Evolutionary conservation across 176 grass and related monocot species (phyloP), one percentile per base, ranked within the genome.

Genomic region (Calamus simplicifolius): DNA sequence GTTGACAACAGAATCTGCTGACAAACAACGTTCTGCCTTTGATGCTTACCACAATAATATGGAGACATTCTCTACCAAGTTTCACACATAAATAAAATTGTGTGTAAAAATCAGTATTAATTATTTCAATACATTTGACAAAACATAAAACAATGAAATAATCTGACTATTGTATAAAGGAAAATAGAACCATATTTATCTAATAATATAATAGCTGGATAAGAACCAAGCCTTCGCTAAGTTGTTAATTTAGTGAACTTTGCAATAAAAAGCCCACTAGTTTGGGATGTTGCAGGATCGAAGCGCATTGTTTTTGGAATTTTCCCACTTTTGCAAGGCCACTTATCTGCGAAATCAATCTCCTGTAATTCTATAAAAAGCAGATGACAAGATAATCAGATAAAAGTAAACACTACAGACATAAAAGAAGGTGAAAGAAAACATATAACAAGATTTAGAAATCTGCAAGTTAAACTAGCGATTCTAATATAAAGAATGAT

Each of bases 241-340:
- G 62, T 72, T 19, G 18, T 18, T 61, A 80, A 72, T 87, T 94
- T 94, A 72, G 61, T 62, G n/a, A 88, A 79, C 75, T 94, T 94
- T 54, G 77, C 84, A 69, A 94, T 73, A 69, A 94, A 85, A 75
- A 94, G 89, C 23, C 84, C 89, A 67, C 89, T 94, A 50, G 84
- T 94, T 69, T 84, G 77, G 0, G 84, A 94, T 35, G 73, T 70
- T 50, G 51, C 27, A 1, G 80, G 84, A 61, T 93, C 89, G 23
- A 93, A 93, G 30, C 89, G 62, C 59, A 93, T 51, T 25, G 89
- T 87, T 60, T 88, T 85, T 17, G 78, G 63, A 27, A 88, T 66
- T 78, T 69, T 64, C 14, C 87, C 87, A 30, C 62, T 72, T 84
- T 79, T 85, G 51, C 84, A 91, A 5, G 87, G 92, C 92, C 92